A percentile compares a stretch with the other conserved stretches of the same genome.
Evolutionary conservation across 306 rosid genomes (phyloP).

Genomic region (Cicer pinnatifidum): DNA sequence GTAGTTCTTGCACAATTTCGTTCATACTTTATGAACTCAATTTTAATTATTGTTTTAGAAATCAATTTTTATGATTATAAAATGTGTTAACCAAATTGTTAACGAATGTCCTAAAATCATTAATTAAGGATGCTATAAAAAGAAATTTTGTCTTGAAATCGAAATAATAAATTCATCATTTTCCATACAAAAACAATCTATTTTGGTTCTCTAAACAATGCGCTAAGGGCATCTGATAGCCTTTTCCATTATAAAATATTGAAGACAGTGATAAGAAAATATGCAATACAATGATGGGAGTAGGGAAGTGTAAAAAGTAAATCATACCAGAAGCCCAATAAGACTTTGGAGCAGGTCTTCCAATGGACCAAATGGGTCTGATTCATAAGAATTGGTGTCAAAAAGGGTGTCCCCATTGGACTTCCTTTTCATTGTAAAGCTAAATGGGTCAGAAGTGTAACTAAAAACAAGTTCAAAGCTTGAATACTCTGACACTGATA

Average conservation of each 20-base stretch:
- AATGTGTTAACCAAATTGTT: too few species aligned
- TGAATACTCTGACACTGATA: slow-evolving; percentile 45
- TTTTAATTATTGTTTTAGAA: too few species aligned
- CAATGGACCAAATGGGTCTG: slow-evolving; percentile 58
- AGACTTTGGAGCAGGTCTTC: slow-evolving; percentile 96
- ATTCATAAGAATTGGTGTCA: slow-evolving; percentile 55
- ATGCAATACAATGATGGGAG: not conserved
- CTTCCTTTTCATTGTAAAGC: slow-evolving; percentile 72
- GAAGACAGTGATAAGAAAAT: not conserved
- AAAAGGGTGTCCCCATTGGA: slow-evolving; percentile 77
- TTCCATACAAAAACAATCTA: too few species aligned
- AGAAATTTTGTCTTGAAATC: too few species aligned
- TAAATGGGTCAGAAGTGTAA: slow-evolving; percentile 72
- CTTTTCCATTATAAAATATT: not conserved
- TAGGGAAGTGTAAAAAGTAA: not conserved
- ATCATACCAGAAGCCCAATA: slow-evolving; percentile 87
- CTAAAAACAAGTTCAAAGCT: slow-evolving; percentile 65
- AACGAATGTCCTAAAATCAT: too few species aligned
- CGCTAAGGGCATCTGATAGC: too few species aligned
- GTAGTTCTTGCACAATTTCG: too few species aligned
- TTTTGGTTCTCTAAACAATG: too few species aligned
- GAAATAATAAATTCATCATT: too few species aligned
- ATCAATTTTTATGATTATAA: too few species aligned
- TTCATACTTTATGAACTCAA: too few species aligned
- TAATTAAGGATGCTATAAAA: too few species aligned